Conservation (phyloP, 2,329 filamentous ascomycete genomes). For the Botrytis elliptica region DNA sequence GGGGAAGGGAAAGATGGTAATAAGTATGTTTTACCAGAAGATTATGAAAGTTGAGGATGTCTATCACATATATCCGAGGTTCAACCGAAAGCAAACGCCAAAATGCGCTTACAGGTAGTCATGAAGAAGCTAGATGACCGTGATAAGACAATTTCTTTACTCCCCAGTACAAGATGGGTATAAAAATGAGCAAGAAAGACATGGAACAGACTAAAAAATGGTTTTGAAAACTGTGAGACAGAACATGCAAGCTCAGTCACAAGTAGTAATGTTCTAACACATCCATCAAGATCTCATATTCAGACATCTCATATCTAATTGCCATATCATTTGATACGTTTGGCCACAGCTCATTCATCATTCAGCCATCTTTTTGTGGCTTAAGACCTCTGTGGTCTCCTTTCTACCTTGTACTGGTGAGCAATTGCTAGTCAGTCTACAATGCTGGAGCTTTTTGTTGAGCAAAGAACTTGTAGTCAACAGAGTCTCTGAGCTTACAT, state of each 20-base stretch:
- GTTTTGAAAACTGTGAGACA: neutral
- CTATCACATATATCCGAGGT: neutral
- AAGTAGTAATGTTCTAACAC: neutral
- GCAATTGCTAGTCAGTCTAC: neutral
- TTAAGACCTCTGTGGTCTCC: neutral
- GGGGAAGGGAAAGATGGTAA: neutral
- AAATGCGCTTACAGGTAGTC: neutral
- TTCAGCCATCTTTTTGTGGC: neutral
- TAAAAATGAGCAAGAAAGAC: too few species aligned
- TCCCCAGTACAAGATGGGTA: neutral
- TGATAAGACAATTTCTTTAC: neutral
- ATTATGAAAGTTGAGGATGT: neutral
- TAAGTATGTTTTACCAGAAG: neutral
- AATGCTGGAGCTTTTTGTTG: neutral
- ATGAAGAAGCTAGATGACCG: neutral
- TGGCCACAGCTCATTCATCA: neutral
- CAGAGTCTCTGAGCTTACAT: neutral
- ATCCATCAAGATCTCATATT: neutral
- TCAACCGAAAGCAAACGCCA: conserved; percentile 5
- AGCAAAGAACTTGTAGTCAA: neutral
- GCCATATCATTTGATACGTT: neutral
- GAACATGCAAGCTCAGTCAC: neutral
- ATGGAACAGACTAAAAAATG: neutral
- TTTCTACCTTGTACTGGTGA: neutral
- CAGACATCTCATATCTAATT: neutral